These are phyloP conservation scores for Pseudofabraea citricarpa DNA, from an alignment of 2,329 filamentous ascomycete species.

Conservation along the genomic window DNA sequence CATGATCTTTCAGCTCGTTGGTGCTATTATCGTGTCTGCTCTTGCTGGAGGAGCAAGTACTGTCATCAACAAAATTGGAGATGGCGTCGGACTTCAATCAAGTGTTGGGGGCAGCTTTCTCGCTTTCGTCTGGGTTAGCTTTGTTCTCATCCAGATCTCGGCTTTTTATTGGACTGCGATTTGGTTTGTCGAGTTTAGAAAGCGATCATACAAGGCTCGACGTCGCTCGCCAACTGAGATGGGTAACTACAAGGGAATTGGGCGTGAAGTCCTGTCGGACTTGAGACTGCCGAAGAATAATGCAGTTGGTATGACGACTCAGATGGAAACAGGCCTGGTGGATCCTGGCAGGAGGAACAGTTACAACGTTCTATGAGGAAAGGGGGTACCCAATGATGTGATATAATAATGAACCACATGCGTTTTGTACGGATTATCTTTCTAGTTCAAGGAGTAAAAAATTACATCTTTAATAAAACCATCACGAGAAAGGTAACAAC, in stretches of 20 bases:
- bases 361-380: not conserved
- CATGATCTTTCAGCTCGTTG: not conserved
- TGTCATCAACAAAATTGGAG: not conserved
- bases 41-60: not conserved
- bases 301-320: no score
- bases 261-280: not conserved
- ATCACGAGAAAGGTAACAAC: no score
- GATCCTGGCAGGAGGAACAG: not conserved
- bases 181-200: not conserved
- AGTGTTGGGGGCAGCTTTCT: not conserved
- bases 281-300: not conserved
- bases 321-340: not conserved
- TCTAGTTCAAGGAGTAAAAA: no score
- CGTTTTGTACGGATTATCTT: no score
- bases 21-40: not conserved
- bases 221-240: not conserved
- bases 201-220: not conserved
- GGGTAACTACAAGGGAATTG: not conserved
- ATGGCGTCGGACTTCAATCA: not conserved
- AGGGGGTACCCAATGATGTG: no score
- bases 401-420: no score
- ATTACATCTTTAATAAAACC: no score
- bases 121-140: not conserved
- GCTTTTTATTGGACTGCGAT: not conserved
- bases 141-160: not conserved